Percentiles rank a stretch among this genome's conserved stretches.
Conservation (phyloP, 2,329 filamentous ascomycete species). For the Calonectria fujianensis region DNA sequence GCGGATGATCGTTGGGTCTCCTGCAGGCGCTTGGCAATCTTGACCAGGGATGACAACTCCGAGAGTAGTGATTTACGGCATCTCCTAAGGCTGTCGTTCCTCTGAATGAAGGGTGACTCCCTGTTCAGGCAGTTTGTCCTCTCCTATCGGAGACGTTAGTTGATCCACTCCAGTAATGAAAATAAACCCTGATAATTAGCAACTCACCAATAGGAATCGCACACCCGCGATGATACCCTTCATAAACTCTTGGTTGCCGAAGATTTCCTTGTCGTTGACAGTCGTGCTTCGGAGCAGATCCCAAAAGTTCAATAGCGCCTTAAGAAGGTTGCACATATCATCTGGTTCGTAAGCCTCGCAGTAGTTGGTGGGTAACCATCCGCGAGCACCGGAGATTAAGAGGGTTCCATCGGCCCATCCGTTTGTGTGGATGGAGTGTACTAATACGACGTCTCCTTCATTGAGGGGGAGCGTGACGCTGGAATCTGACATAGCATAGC, state of each 20-base stretch:
- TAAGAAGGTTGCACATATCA: constrained; percentile 88
- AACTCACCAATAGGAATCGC: constrained; percentile 87
- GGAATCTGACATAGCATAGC: constrained; percentile 83
- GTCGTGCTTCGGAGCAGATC: constrained; percentile 88
- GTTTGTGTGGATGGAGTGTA: constrained; percentile 98
- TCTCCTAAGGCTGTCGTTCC: constrained; percentile 84
- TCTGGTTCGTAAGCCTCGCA: constrained; percentile 96
- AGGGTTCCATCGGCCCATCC: constrained; percentile 98
- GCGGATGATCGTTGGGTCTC: constrained; percentile 75
- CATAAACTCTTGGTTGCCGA: constrained; percentile 95
- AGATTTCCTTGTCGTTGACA: constrained; percentile 84
- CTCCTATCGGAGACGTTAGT: constrained; percentile 75
- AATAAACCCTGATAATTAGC: constrained; percentile 2
- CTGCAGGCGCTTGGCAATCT: constrained; percentile 89
- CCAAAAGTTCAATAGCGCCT: constrained; percentile 93
- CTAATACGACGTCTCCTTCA: constrained; percentile 92
- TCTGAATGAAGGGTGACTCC: constrained; percentile 84
- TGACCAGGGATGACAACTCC: constrained; percentile 92
- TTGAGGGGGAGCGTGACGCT: constrained; percentile 92
- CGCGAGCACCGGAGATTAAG: constrained; percentile 87
- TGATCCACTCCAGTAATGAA: neutral
- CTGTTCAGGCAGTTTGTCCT: constrained; percentile 90
- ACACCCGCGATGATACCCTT: constrained; percentile 95
- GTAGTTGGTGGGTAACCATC: constrained; percentile 98
- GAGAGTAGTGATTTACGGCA: constrained; percentile 91